These are phyloP conservation scores for Paramarasmius palmivorus DNA, from an alignment of 1,284 basidiomycete species.

Conservation along the genomic window DNA sequence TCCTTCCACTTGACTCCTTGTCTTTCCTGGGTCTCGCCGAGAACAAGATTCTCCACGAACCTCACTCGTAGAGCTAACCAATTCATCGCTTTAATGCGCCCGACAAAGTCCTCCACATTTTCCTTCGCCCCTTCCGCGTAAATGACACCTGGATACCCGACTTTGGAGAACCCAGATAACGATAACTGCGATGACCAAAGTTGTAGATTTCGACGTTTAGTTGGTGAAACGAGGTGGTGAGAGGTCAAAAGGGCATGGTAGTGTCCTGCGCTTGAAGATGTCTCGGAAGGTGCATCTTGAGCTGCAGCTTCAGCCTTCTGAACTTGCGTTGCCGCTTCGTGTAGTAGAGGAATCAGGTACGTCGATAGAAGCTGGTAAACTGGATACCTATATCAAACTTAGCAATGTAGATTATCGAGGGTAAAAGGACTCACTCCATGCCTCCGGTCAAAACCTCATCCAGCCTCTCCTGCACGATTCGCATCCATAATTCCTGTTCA, in stretches of 20 bases:
- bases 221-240: slow-evolving; percentile 70
- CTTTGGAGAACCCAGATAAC: slow-evolving; percentile 68
- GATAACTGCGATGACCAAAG: slow-evolving; percentile 59
- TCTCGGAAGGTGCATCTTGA: background rate
- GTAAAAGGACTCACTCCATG: slow-evolving; percentile 42
- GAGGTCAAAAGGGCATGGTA: slow-evolving; percentile 72
- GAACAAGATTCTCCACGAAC: slow-evolving; percentile 48
- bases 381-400: slow-evolving; percentile 46
- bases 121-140: slow-evolving; percentile 60
- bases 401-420: background rate
- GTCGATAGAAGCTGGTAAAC: slow-evolving; percentile 58
- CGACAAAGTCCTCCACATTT: slow-evolving; percentile 63
- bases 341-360: slow-evolving; percentile 59
- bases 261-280: slow-evolving; percentile 3
- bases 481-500: slow-evolving; percentile 56
- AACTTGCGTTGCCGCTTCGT: slow-evolving; percentile 29
- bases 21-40: background rate
- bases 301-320: background rate
- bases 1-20: slow-evolving; percentile 45
- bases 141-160: slow-evolving; percentile 74
- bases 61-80: slow-evolving; percentile 73
- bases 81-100: slow-evolving; percentile 72
- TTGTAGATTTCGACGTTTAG: slow-evolving; percentile 65
- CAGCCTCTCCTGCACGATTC: slow-evolving; percentile 40
- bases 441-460: slow-evolving; percentile 37